Base-by-base conservation (phyloP, 1,284 basidiomycete genomes). In the Ceratorhiza oryzae-sativae region DNA sequence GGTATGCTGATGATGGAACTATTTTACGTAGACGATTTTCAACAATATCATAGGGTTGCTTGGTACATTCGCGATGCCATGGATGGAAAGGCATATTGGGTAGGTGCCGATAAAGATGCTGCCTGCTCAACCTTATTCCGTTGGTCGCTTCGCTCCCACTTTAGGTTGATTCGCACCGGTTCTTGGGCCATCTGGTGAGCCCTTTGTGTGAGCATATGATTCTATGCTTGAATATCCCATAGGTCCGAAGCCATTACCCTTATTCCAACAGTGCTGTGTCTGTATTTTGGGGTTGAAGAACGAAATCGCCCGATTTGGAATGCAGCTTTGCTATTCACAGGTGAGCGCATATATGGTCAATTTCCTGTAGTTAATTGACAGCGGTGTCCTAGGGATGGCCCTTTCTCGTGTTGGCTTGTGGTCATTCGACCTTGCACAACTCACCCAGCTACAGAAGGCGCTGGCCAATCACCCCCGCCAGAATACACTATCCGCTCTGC, bases 371-470 rank as follows among this genome's bases (percentile, higher is more conserved):
- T 46, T 53, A n/a, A 3, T 34, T 6, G 41, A 32, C 10, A 12
- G 15, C 36, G 4, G 20, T 75, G 15, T 75, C 75, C 61, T 73
- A 79, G 84, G 84, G 2, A 82, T 87, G 79, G 84, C 84, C 13
- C 75, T 84, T 1, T 84, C 83, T 0, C 78, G 85, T 6, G 81
- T 86, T 34, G 85, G 85, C 0, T 78, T 86, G 0, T 86, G 85
- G 85, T 80, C 82, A 0, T 86, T 86, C 74, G 85, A 86, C 73
- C 80, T 86, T 9, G 80, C 81, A 27, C 85, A 86, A 72, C 78
- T 85, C 25, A 83, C 85, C 55, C 81, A 85, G 62, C 78, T 85
- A n/a, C 84, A 85, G 75, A 77, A 80, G 23, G 80, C 81, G 0
- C 79, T 85, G 13, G 79, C 78, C 8, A 67, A 77, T 3, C 81